Conservation (phyloP, 192 early-diverging fungal genomes). For the Hyaloraphidium curvatum region DNA sequence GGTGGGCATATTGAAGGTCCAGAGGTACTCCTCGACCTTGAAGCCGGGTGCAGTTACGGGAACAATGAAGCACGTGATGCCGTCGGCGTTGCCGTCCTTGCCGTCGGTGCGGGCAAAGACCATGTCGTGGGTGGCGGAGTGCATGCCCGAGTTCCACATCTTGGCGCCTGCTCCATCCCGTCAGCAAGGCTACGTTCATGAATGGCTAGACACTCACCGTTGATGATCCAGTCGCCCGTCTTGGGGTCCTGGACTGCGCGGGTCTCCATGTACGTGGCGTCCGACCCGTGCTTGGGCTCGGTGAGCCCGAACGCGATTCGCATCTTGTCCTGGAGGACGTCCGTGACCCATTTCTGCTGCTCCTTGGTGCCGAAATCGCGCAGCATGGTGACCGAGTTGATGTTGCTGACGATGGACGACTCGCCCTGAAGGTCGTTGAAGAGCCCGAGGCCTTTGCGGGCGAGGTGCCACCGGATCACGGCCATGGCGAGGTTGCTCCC, state of each 20-base stretch:
- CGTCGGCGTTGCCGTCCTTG: neutral
- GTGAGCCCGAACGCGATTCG: slow-evolving; percentile 64
- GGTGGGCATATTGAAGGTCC: slow-evolving; percentile 4
- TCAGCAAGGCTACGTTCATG: too few relatives aligned
- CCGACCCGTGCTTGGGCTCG: slow-evolving; percentile 93
- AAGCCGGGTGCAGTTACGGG: slow-evolving; percentile 1
- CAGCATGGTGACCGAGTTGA: neutral
- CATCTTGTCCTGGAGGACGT: neutral
- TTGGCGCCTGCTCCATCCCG: slow-evolving; percentile 26
- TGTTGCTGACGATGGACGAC: neutral
- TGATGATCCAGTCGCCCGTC: too few relatives aligned
- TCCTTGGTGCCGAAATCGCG: neutral
- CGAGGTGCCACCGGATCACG: slow-evolving; percentile 1
- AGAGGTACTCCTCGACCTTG: slow-evolving; percentile 2
- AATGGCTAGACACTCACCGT: too few relatives aligned
- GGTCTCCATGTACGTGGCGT: slow-evolving; percentile 87
- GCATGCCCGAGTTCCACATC: slow-evolving; percentile 4
- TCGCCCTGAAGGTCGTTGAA: slow-evolving; percentile 1
- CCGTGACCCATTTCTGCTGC: neutral
- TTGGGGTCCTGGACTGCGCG: slow-evolving; percentile 48
- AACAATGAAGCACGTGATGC: slow-evolving; percentile 1
- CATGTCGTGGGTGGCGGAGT: neutral
- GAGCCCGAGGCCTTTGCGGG: neutral
- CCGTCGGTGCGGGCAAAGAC: slow-evolving; percentile 1
- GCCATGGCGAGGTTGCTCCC: slow-evolving; percentile 2